Conservation (phyloP, 345 rosid genomes). For the Stellera chamaejasme region DNA sequence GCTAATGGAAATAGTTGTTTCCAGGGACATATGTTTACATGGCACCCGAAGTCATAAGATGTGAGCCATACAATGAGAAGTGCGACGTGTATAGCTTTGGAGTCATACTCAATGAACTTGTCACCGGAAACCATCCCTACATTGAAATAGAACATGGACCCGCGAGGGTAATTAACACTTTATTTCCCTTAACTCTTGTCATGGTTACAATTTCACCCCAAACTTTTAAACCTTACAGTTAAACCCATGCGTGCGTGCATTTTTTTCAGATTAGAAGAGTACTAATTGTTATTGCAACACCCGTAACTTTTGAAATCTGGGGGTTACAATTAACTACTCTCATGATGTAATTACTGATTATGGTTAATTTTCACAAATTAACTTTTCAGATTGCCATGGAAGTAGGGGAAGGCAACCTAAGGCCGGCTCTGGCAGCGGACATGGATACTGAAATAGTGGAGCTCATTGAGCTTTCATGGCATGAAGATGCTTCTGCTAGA, state of each 20-base stretch:
- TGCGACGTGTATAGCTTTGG: constrained; percentile 54
- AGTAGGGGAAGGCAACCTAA: constrained; percentile 40
- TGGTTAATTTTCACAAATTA: neutral
- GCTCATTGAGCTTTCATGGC: constrained; percentile 36
- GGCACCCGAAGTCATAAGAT: constrained; percentile 54
- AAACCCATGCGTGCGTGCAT: no score
- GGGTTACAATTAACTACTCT: neutral
- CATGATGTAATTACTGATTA: neutral
- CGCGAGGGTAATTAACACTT: constrained; percentile 21
- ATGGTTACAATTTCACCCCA: neutral
- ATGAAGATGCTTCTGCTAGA: constrained; percentile 32
- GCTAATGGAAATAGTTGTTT: no score
- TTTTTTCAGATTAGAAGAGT: no score
- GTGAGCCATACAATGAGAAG: constrained; percentile 54
- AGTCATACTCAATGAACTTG: constrained; percentile 40
- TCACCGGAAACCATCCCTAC: constrained; percentile 41
- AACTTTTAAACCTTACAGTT: no score
- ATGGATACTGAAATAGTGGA: constrained; percentile 25
- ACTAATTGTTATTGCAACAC: no score
- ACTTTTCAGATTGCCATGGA: constrained; percentile 38
- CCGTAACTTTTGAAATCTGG: neutral
- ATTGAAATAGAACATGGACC: constrained; percentile 35
- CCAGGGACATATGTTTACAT: constrained; percentile 56
- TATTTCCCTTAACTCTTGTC: neutral
- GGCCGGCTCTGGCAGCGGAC: constrained; percentile 38